These are phyloP conservation scores for Diplotaxis tenuifolia DNA, from an alignment of 345 rosid species.

Conservation along the genomic window DNA sequence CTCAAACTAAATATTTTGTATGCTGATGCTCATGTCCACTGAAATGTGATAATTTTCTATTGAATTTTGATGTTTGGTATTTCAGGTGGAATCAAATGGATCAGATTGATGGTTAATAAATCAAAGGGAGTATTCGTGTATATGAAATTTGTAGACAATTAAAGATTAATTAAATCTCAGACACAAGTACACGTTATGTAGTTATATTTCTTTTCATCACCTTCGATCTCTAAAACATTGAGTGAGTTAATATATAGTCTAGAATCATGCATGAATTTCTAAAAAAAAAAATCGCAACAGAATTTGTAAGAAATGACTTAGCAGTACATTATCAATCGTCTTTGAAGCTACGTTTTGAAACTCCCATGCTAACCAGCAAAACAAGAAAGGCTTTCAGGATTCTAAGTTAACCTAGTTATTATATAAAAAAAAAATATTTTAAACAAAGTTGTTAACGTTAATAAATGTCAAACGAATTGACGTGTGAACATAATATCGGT, in stretches of 20 bases:
- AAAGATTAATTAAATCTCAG: not conserved
- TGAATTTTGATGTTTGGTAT: not conserved
- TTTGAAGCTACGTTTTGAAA: not conserved
- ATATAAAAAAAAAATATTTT: not conserved
- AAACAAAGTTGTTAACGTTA: not conserved
- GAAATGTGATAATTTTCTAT: not conserved
- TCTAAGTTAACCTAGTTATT: not conserved
- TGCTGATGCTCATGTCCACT: not conserved
- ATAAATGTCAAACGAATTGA: slow-evolving; percentile 9
- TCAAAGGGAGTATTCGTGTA: not conserved
- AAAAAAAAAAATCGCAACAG: not conserved
- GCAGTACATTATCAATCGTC: not conserved
- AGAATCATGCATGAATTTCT: not conserved
- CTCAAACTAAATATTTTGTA: slow-evolving; percentile 8
- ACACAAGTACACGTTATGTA: not conserved
- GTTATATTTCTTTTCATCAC: not conserved
- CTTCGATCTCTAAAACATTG: not conserved
- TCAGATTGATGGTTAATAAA: not conserved
- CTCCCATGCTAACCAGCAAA: slow-evolving; percentile 11
- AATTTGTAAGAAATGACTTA: not conserved
- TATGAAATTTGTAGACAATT: not conserved
- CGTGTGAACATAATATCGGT: slow-evolving; percentile 23
- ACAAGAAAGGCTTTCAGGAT: slow-evolving; percentile 4
- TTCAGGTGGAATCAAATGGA: not conserved
- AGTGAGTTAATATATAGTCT: too few species aligned